These are phyloP conservation scores for Pyrus communis DNA, from an alignment of 306 rosid species.

Conservation along the genomic window DNA sequence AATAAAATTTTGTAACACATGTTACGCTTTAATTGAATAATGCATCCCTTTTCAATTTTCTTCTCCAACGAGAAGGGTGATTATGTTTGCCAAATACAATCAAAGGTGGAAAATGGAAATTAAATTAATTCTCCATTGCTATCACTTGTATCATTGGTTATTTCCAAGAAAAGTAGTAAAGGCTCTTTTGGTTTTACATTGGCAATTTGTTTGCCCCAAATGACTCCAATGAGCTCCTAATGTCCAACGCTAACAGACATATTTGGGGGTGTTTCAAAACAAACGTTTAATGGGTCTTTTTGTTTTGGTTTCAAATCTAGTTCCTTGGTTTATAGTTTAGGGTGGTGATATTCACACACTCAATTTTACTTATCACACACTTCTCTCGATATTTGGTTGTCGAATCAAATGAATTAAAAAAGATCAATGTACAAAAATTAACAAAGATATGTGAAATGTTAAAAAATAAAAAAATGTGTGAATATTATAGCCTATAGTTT, in stretches of 20 bases:
- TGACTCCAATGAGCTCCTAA: slow-evolving; percentile 21
- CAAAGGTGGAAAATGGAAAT: neutral
- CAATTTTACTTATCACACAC: too few relatives aligned
- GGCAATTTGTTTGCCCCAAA: slow-evolving; percentile 27
- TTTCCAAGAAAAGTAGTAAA: slow-evolving; percentile 32
- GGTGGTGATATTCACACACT: too few relatives aligned
- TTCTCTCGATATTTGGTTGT: too few relatives aligned
- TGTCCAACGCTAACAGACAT: slow-evolving; percentile 10
- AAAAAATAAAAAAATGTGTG: too few relatives aligned
- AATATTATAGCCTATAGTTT: too few relatives aligned
- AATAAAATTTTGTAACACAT: neutral
- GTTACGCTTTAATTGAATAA: too few relatives aligned
- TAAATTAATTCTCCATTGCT: neutral
- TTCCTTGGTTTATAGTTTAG: neutral
- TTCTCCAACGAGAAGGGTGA: neutral
- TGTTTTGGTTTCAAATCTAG: slow-evolving; percentile 16
- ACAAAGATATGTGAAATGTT: too few relatives aligned
- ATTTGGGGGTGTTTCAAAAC: slow-evolving; percentile 25
- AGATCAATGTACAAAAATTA: too few relatives aligned
- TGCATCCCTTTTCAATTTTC: neutral
- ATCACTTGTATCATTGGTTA: slow-evolving; percentile 14
- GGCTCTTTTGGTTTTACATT: slow-evolving; percentile 34
- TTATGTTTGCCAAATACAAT: neutral
- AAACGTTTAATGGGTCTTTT: slow-evolving; percentile 10
- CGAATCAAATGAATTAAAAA: too few relatives aligned